Conservation (phyloP, 2,329 filamentous ascomycete genomes). For the Juglanconis juglandina region DNA sequence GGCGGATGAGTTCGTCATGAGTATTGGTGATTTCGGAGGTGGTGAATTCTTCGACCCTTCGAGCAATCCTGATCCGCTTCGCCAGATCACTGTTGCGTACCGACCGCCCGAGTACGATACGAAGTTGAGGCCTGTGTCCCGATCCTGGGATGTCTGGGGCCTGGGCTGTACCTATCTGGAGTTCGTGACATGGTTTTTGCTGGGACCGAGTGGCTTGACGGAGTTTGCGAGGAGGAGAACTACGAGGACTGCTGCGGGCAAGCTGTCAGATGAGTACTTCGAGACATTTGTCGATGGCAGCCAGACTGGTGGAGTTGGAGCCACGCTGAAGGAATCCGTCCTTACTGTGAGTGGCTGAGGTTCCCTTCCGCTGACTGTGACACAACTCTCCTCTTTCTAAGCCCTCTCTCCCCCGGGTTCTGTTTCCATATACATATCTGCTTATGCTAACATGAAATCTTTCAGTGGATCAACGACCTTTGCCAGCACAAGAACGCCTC, state of each 20-base stretch:
- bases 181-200: conserved; percentile 21
- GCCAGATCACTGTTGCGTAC: conserved; percentile 17
- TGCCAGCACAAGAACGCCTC: conserved; percentile 16
- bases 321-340: conserved; percentile 18
- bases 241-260: conserved; percentile 14
- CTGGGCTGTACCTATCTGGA: conserved; percentile 25
- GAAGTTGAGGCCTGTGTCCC: conserved; percentile 19
- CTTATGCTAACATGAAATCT: background rate
- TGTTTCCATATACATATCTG: background rate
- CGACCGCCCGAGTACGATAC: conserved; percentile 19
- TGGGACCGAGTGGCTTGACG: conserved; percentile 12
- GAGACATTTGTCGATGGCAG: conserved; percentile 16
- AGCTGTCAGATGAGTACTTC: conserved; percentile 19
- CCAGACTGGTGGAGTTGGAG: conserved; percentile 15
- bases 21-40: conserved; percentile 19
- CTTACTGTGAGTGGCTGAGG: conserved; percentile 10
- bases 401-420: background rate
- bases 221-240: conserved; percentile 19
- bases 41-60: conserved; percentile 19
- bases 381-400: background rate
- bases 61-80: conserved; percentile 16
- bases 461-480: conserved; percentile 19
- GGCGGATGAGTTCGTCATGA: conserved; percentile 9
- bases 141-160: conserved; percentile 24
- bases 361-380: background rate